Base-by-base conservation (phyloP, 129 eudicot genomes). In the Flaveria ramosissima region DNA sequence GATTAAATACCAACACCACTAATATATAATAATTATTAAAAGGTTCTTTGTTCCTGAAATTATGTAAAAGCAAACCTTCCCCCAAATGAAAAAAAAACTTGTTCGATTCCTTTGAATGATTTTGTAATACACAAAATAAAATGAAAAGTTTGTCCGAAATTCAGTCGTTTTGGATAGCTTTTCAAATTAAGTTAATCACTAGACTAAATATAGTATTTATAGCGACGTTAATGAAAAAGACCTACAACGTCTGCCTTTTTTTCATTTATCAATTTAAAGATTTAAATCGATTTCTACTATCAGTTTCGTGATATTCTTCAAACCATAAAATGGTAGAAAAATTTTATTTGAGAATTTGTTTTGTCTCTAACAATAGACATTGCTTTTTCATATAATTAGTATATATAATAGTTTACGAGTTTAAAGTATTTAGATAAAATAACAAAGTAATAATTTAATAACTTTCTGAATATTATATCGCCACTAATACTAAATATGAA, bases 11-110 rank as follows among this genome's bases (percentile, higher is more conserved):
- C 74, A 56, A 42, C 68, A 52, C 26, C 83, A 80, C 83, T 73
- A 20, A 46, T 64, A 72, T 47, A 41, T 20, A 52, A 80, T 36
- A 55, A 66, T 80, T 43, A 73, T 52, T 79, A 52, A 42, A 73
- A 65, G 62, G 21, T 64, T 41, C 50, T 56, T 73, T 73, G 73
- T 52, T 80, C 79, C 83, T 52, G 74, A 80, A 80, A 72, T 80
- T 80, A 53, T 64, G 52, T 56, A 80, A 80, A 80, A 80, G 69
- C 57, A 39, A 64, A 73, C 73, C 65, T 73, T 80, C 12, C 43
- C 32, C 3, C 39, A 45, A 15, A 52, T 23, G 23, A 68, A 41
- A 51, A 30, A 63, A 15, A 50, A 17, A 23, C 26, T 9, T 51
- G 23, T 11, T 52, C 74, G 74, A 64, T 52, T 43, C 61, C 60